phyloP scores from a whole-genome alignment of 2,329 filamentous ascomycete species.

The Akanthomyces uredinophilus region DNA sequence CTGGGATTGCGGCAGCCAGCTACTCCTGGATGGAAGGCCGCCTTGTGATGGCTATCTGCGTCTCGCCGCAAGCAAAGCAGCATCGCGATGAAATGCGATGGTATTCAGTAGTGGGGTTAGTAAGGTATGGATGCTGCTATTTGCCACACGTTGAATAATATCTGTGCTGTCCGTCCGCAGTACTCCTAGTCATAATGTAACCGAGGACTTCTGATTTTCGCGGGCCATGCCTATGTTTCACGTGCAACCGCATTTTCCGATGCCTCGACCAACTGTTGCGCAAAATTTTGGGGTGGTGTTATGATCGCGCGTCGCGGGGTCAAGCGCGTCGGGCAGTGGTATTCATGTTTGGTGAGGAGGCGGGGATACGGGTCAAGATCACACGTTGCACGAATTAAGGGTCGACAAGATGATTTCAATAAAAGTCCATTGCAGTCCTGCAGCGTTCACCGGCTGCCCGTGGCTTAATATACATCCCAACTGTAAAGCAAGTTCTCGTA shows the following conservation, averaged over 20 bases:
- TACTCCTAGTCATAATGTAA: no score
- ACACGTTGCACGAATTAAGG: background rate
- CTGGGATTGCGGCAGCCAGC: constrained; percentile 26
- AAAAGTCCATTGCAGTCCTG: constrained; percentile 30
- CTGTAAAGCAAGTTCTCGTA: constrained; percentile 35
- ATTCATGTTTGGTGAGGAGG: no score
- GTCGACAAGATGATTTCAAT: background rate
- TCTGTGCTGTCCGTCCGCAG: no score
- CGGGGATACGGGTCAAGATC: no score
- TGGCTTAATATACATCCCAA: constrained; percentile 40
- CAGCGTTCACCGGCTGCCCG: constrained; percentile 31
- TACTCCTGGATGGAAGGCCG: constrained; percentile 27
- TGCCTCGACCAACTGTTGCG: no score
- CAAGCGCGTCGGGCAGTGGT: no score
- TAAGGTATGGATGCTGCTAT: background rate
- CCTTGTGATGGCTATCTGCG: constrained; percentile 22
- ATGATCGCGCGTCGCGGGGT: no score
- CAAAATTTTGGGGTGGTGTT: no score
- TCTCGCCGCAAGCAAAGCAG: background rate
- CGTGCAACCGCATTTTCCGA: no score
- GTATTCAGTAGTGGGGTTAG: background rate
- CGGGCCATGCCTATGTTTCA: no score
- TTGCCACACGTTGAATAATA: no score
- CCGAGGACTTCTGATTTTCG: no score
- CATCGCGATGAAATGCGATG: background rate